phyloP scores from a whole-genome alignment of 2,329 filamentous ascomycete species.

The Microdochium nivale region DNA sequence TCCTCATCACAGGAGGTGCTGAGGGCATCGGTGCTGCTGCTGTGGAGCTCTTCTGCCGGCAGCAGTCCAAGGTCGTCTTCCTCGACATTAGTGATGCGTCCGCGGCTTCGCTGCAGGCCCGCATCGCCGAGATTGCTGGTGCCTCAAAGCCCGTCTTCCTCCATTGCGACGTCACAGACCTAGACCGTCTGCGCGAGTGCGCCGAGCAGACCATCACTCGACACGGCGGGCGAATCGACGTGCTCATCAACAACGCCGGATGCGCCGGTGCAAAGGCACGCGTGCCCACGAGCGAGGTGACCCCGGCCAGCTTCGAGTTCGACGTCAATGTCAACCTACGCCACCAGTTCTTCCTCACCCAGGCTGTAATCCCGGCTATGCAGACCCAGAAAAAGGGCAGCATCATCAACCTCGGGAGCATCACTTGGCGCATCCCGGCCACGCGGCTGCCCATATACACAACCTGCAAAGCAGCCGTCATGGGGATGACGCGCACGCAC shows the following conservation, averaged over 20 bases:
- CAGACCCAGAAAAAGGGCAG: slow-evolving; percentile 16
- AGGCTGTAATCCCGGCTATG: slow-evolving; percentile 27
- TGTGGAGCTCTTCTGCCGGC: slow-evolving; percentile 33
- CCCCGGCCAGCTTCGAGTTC: slow-evolving; percentile 29
- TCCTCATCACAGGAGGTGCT: slow-evolving; percentile 36
- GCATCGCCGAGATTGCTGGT: slow-evolving; percentile 10
- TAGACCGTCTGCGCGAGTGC: slow-evolving; percentile 22
- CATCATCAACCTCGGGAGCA: slow-evolving; percentile 32
- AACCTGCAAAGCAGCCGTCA: slow-evolving; percentile 27
- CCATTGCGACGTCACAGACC: slow-evolving; percentile 31
- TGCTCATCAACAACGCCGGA: slow-evolving; percentile 28
- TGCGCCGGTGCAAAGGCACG: slow-evolving; percentile 13
- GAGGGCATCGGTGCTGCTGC: slow-evolving; percentile 35
- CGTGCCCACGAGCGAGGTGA: slow-evolving; percentile 24
- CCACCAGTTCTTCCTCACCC: slow-evolving; percentile 33
- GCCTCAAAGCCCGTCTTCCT: slow-evolving; percentile 25
- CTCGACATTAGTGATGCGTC: slow-evolving; percentile 27
- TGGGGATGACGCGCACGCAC: slow-evolving; percentile 28
- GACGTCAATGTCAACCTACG: slow-evolving; percentile 35
- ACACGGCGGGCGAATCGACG: slow-evolving; percentile 17
- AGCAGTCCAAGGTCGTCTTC: slow-evolving; percentile 35
- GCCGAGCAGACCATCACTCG: slow-evolving; percentile 21
- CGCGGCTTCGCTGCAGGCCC: slow-evolving; percentile 19
- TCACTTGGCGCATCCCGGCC: slow-evolving; percentile 26
- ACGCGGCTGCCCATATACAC: slow-evolving; percentile 23